Percentiles rank a stretch among this genome's conserved stretches.
Conservation (phyloP, 2,329 filamentous ascomycete species). For the Aspergillus jensenii region DNA sequence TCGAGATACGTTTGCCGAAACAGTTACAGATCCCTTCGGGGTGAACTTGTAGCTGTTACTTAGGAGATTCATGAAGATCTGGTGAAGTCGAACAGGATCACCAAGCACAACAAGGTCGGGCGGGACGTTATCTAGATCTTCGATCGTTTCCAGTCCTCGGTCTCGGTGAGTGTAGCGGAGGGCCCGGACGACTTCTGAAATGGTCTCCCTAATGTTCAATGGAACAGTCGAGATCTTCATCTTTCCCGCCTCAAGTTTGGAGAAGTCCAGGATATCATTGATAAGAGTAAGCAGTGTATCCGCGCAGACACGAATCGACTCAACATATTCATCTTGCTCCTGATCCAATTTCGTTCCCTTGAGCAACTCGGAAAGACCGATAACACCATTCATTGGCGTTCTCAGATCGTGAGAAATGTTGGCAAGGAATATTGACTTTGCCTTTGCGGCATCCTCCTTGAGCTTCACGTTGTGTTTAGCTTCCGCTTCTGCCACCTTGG, state of each 20-base stretch:
- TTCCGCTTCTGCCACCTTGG: slow-evolving; percentile 63
- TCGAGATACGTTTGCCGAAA: slow-evolving; percentile 70
- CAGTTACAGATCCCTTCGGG: slow-evolving; percentile 79
- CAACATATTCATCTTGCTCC: slow-evolving; percentile 63
- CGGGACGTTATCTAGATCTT: slow-evolving; percentile 63
- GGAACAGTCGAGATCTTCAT: slow-evolving; percentile 86
- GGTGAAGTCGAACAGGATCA: slow-evolving; percentile 78
- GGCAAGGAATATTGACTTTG: slow-evolving; percentile 93
- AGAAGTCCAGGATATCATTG: slow-evolving; percentile 89
- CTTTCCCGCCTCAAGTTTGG: slow-evolving; percentile 79
- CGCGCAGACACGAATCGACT: slow-evolving; percentile 65
- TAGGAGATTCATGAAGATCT: slow-evolving; percentile 78
- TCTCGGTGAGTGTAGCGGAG: slow-evolving; percentile 64
- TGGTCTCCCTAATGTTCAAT: slow-evolving; percentile 70
- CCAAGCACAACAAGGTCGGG: slow-evolving; percentile 70
- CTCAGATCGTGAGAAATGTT: slow-evolving; percentile 89
- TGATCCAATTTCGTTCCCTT: slow-evolving; percentile 57
- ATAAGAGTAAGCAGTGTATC: slow-evolving; percentile 82
- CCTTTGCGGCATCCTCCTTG: slow-evolving; percentile 66
- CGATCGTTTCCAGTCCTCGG: slow-evolving; percentile 58
- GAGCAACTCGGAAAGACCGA: slow-evolving; percentile 69
- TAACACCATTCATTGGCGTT: slow-evolving; percentile 90
- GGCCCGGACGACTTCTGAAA: slow-evolving; percentile 63
- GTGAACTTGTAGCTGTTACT: slow-evolving; percentile 96
- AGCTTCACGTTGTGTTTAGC: slow-evolving; percentile 65